Percentiles rank a stretch among this genome's conserved stretches.
These are phyloP conservation scores for Solanum aculeatissimum DNA, from an alignment of 305 asterid species.

Conservation along the genomic window DNA sequence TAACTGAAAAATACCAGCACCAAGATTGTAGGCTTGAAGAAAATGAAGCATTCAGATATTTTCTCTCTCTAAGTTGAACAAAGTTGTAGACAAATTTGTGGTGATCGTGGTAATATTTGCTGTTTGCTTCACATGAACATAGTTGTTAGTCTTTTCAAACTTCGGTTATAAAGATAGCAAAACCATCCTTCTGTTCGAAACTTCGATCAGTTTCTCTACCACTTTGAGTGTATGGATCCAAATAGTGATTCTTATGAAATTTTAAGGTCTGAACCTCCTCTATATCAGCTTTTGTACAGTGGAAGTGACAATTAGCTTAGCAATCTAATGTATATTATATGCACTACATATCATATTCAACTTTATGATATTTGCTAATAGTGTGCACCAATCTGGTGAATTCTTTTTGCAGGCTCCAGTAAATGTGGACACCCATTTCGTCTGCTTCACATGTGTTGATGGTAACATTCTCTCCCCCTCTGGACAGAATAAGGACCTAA, in stretches of 20 bases:
- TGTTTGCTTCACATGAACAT: background rate
- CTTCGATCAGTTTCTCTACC: background rate
- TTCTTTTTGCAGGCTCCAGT: slow-evolving; percentile 43
- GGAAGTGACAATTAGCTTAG: background rate
- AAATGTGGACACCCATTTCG: slow-evolving; percentile 64
- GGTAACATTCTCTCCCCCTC: slow-evolving; percentile 25
- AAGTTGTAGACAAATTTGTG: background rate
- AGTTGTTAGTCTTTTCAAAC: background rate
- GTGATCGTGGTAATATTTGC: background rate
- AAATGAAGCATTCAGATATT: background rate
- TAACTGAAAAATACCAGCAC: background rate
- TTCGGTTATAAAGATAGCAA: background rate
- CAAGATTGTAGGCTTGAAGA: background rate
- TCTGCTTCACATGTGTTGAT: slow-evolving; percentile 64
- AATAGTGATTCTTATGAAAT: background rate
- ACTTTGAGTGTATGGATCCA: background rate
- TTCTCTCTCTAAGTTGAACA: background rate
- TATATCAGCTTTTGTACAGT: background rate
- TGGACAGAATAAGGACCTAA: background rate
- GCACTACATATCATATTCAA: background rate
- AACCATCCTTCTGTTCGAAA: background rate
- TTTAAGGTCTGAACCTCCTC: background rate
- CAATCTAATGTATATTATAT: background rate
- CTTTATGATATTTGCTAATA: background rate
- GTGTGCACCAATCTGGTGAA: background rate